Conservation (phyloP, 2,329 filamentous ascomycete genomes). For the Pleurostoma richardsiae region DNA sequence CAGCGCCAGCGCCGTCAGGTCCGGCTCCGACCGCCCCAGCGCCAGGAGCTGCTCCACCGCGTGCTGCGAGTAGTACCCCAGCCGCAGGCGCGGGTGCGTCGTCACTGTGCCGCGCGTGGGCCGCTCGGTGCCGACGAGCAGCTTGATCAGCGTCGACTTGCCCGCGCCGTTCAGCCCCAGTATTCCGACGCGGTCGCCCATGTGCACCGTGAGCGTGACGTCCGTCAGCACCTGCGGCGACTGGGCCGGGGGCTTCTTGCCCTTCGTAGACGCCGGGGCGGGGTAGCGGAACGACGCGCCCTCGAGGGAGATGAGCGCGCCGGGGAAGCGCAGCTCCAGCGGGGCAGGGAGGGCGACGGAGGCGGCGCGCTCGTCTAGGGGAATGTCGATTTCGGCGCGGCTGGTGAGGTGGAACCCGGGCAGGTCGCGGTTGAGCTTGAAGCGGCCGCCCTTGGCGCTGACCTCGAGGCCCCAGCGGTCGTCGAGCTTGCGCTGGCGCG, state of each 20-base stretch:
- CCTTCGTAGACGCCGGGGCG: slow-evolving; percentile 1
- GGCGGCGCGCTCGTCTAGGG: slow-evolving; percentile 54
- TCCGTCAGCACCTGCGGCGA: slow-evolving; percentile 50
- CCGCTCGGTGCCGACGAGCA: slow-evolving; percentile 57
- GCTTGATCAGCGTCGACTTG: slow-evolving; percentile 72
- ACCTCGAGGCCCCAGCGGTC: slow-evolving; percentile 75
- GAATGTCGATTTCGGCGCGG: slow-evolving; percentile 68
- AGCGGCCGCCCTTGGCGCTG: slow-evolving; percentile 64
- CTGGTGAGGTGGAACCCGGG: slow-evolving; percentile 53
- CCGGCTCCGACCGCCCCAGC: slow-evolving; percentile 40
- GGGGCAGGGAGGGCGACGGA: slow-evolving; percentile 56
- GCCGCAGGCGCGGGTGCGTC: slow-evolving; percentile 61
- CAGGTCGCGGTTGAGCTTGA: slow-evolving; percentile 76
- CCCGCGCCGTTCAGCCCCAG: slow-evolving; percentile 77
- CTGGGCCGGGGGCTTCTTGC: slow-evolving; percentile 18
- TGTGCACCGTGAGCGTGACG: slow-evolving; percentile 63
- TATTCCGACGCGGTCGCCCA: slow-evolving; percentile 70
- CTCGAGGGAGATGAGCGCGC: slow-evolving; percentile 68
- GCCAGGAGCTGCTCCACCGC: slow-evolving; percentile 65
- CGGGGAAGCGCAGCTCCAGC: slow-evolving; percentile 68
- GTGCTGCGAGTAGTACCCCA: slow-evolving; percentile 78
- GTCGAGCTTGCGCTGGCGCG: slow-evolving; percentile 78
- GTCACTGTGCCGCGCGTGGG: slow-evolving; percentile 59
- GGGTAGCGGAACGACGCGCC: slow-evolving; percentile 62
- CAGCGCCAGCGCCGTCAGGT: slow-evolving; percentile 60